phyloP scores from a whole-genome alignment of 306 rosid species.

The Calophaca sinica region DNA sequence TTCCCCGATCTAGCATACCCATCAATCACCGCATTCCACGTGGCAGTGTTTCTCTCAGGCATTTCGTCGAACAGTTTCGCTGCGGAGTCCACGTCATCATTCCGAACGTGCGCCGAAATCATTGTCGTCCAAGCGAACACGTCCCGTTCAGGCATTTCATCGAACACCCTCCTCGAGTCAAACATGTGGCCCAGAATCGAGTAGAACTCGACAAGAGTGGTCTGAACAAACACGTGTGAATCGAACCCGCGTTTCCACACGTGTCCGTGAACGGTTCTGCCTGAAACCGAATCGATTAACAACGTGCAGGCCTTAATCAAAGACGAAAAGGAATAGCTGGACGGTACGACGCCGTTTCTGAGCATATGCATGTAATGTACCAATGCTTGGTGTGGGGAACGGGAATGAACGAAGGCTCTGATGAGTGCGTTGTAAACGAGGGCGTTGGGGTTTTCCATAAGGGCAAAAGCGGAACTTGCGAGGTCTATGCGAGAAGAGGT shows the following conservation, averaged over 20 bases:
- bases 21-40: slow-evolving; percentile 80
- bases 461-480: slow-evolving; percentile 59
- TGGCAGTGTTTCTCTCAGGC: slow-evolving; percentile 62
- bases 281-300: slow-evolving; percentile 47
- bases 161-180: slow-evolving; percentile 62
- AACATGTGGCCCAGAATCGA: slow-evolving; percentile 48
- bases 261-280: slow-evolving; percentile 65
- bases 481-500: slow-evolving; percentile 34
- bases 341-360: slow-evolving; percentile 53
- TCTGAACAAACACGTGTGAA: slow-evolving; percentile 75
- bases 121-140: slow-evolving; percentile 78
- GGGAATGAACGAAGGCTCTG: slow-evolving; percentile 60
- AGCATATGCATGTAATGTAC: slow-evolving; percentile 58
- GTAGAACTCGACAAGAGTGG: slow-evolving; percentile 71
- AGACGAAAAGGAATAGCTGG: slow-evolving; percentile 74
- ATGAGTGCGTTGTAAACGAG: slow-evolving; percentile 77
- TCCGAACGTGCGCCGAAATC: slow-evolving; percentile 59
- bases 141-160: slow-evolving; percentile 73
- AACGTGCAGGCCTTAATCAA: slow-evolving; percentile 68
- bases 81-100: slow-evolving; percentile 63
- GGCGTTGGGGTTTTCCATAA: slow-evolving; percentile 60
- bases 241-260: slow-evolving; percentile 72
- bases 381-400: slow-evolving; percentile 54
- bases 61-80: slow-evolving; percentile 61
- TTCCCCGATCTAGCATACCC: slow-evolving; percentile 69